Base-by-base conservation (phyloP, 2,329 filamentous ascomycete species). In the Botrytis fragariae region DNA sequence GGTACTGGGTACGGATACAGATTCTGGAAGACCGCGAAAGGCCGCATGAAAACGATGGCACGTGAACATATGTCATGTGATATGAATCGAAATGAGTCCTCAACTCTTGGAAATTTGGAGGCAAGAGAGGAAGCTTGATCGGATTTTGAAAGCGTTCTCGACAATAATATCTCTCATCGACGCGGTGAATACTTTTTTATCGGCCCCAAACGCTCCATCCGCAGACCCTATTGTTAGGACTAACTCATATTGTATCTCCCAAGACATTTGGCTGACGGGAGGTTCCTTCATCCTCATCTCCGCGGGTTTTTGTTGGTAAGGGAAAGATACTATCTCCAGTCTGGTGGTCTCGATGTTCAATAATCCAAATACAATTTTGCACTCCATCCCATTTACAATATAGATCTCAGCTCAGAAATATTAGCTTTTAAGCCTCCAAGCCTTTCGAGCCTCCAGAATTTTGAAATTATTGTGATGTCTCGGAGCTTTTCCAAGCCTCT, bases 21-120 rank as follows among this genome's bases (percentile, higher is more conserved):
- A 29, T 29, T 54, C 32, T 61, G 9, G 42, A 45, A 37, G 44
- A 39, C 32, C 32, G 22, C 14, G 32, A n/a, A 54, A 48, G 68
- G 68, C 68, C 68, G 42, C 68, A 63, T 70, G 68, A 10, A 61
- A 48, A 70, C n/a, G 7, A 3, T 0, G 18, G 22, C 68, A 63
- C 57, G 57, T 70, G 68, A 1, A 8, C 8, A 3, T 1, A 4
- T 9, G 22, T 25, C 54, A 61, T 25, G 68, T 70, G 68, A 62
- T 45, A 48, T n/a, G 7, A 12, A 14, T n/a, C 48, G 48, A 14
- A n/a, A 5, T n/a, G n/a, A 57, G n/a, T 29, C 51, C 14, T 29
- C 51, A 32, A 29, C 18, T 57, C 51, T 29, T 61, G 18, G 9
- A 29, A 29, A 29, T 29, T 16, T 39, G 4, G 12, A 37, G 59